A percentile compares a stretch with the other conserved stretches of the same genome.
Evolutionary conservation across 2,329 filamentous ascomycete genomes (phyloP).

Genomic region (Nemania diffusa): DNA sequence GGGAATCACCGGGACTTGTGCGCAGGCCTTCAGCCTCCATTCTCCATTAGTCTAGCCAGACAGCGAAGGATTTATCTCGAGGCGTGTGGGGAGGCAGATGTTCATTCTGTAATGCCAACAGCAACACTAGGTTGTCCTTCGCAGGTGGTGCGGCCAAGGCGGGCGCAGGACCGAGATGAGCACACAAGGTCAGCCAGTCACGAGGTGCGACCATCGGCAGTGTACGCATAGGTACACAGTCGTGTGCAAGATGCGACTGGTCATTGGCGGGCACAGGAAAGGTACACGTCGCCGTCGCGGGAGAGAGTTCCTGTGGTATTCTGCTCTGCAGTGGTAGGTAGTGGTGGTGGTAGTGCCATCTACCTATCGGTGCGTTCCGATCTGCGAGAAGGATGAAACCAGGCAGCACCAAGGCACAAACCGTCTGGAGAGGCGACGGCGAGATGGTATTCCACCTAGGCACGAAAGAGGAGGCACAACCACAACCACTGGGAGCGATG

Average conservation of each 20-base stretch:
- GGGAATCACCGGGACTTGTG: slow-evolving; percentile 6
- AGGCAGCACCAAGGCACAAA: background rate
- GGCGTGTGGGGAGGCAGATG: too few relatives aligned
- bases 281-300: slow-evolving; percentile 2
- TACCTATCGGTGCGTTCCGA: background rate
- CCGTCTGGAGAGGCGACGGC: too few relatives aligned
- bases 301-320: too few relatives aligned
- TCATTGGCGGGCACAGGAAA: slow-evolving; percentile 4
- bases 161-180: slow-evolving; percentile 12
- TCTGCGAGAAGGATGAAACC: background rate
- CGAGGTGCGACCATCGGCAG: slow-evolving; percentile 6
- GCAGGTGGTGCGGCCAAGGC: slow-evolving; percentile 16
- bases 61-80: background rate
- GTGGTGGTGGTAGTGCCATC: too few relatives aligned
- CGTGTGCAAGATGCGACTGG: background rate
- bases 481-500: background rate
- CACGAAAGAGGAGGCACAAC: background rate
- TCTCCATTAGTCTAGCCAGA: background rate
- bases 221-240: too few relatives aligned
- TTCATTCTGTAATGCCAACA: too few relatives aligned
- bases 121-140: background rate
- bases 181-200: slow-evolving; percentile 8
- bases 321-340: too few relatives aligned
- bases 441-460: background rate
- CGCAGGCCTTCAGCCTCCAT: background rate